Conservation (phyloP, 2,329 filamentous ascomycete species). For the Fusarium musae region DNA sequence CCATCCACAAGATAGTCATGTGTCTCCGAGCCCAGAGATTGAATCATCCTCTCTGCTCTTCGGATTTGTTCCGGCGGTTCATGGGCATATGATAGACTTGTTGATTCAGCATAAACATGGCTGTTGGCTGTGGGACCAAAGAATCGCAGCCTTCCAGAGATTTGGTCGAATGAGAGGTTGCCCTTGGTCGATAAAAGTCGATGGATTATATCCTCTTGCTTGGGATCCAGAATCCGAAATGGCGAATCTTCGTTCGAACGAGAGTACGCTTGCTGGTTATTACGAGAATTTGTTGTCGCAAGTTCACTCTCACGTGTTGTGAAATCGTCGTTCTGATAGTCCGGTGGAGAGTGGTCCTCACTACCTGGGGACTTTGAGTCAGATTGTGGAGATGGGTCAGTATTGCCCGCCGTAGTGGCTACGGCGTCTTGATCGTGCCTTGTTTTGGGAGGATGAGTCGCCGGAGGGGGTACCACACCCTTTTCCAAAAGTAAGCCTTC, state of each 20-base stretch:
- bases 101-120: slow-evolving; percentile 59
- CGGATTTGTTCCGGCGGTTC: slow-evolving; percentile 59
- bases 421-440: slow-evolving; percentile 51
- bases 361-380: slow-evolving; percentile 29
- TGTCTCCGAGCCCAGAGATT: slow-evolving; percentile 56
- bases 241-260: slow-evolving; percentile 47
- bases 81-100: slow-evolving; percentile 49
- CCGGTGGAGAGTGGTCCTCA: slow-evolving; percentile 47
- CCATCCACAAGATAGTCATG: slow-evolving; percentile 63
- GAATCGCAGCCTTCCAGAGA: slow-evolving; percentile 61
- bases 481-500: slow-evolving; percentile 63
- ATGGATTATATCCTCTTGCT: slow-evolving; percentile 60
- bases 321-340: slow-evolving; percentile 50
- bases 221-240: slow-evolving; percentile 52
- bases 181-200: slow-evolving; percentile 61
- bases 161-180: slow-evolving; percentile 62
- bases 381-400: slow-evolving; percentile 10
- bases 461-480: slow-evolving; percentile 61
- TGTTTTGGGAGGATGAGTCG: slow-evolving; percentile 64
- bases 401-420: background rate
- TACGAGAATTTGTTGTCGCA: slow-evolving; percentile 30
- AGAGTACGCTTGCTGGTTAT: slow-evolving; percentile 37
- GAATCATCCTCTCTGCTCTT: slow-evolving; percentile 60
- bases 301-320: slow-evolving; percentile 43
- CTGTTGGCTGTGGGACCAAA: slow-evolving; percentile 65